phyloP scores from a whole-genome alignment of 768 basidiomycete species.

The Tricholoma matsutake region DNA sequence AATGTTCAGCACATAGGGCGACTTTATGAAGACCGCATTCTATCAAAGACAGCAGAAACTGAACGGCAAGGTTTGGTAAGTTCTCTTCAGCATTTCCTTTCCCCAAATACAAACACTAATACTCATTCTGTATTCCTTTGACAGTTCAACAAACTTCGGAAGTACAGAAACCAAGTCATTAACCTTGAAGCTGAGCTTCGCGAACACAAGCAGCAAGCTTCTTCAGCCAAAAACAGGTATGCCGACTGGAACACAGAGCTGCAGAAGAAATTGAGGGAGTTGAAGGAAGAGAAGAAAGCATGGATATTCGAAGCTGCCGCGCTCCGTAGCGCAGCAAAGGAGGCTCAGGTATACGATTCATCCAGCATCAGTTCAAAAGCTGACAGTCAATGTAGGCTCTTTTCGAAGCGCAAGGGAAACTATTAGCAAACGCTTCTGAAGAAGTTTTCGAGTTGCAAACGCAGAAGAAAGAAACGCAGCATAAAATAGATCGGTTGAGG shows the following conservation, averaged over 20 bases:
- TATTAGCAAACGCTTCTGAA: constrained; percentile 65
- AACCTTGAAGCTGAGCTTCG: constrained; percentile 66
- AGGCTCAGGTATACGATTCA: constrained; percentile 49
- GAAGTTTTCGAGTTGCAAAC: constrained; percentile 74
- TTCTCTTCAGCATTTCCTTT: constrained; percentile 3
- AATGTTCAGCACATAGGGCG: constrained; percentile 82
- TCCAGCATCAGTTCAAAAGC: constrained; percentile 2
- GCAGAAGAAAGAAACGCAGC: constrained; percentile 70
- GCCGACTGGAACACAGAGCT: constrained; percentile 81
- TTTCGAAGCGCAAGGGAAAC: constrained; percentile 64
- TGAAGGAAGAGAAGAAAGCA: constrained; percentile 75
- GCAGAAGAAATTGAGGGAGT: constrained; percentile 69
- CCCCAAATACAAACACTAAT: not conserved
- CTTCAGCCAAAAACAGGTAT: constrained; percentile 72
- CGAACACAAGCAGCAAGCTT: constrained; percentile 70
- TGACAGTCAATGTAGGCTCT: constrained; percentile 43
- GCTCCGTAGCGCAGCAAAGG: constrained; percentile 68
- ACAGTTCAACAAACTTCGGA: constrained; percentile 80
- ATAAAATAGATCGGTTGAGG: constrained; percentile 74
- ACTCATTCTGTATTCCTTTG: not conserved
- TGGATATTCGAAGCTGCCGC: constrained; percentile 71
- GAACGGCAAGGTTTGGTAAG: constrained; percentile 81
- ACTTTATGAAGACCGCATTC: constrained; percentile 68
- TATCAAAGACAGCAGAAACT: constrained; percentile 71
- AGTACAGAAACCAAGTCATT: constrained; percentile 67